Evolutionary conservation across 2,329 filamentous ascomycete species (phyloP).

Genomic region (Westerdykella ornata): DNA sequence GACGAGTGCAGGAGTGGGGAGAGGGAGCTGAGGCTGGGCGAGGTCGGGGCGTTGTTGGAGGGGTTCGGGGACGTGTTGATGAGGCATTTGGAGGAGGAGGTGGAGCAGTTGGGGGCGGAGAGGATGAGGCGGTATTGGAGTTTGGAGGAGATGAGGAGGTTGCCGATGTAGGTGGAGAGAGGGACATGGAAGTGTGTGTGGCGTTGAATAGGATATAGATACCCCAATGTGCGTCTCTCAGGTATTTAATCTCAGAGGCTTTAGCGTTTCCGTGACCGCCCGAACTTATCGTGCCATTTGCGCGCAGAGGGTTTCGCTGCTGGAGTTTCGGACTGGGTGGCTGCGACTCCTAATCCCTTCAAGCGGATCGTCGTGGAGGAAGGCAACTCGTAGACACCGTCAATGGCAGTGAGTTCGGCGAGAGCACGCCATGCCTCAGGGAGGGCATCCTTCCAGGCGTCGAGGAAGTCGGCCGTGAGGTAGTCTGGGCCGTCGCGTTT

Average conservation of each 20-base stretch:
- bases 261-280: constrained; percentile 26
- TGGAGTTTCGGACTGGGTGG: constrained; percentile 4
- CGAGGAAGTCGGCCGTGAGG: constrained; percentile 31
- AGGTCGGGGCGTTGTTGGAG: constrained; percentile 68
- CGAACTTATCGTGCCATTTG: constrained; percentile 39
- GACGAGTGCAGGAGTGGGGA: constrained; percentile 56
- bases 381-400: constrained; percentile 29
- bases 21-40: constrained; percentile 49
- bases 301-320: constrained; percentile 14
- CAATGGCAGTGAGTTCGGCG: constrained; percentile 27
- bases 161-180: constrained; percentile 54
- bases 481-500: constrained; percentile 18
- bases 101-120: constrained; percentile 68
- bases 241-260: not conserved
- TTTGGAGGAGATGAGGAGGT: constrained; percentile 61
- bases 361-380: constrained; percentile 27
- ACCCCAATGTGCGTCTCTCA: not conserved
- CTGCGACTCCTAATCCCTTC: constrained; percentile 11
- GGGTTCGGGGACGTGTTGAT: constrained; percentile 71
- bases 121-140: constrained; percentile 85
- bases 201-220: not conserved
- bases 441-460: constrained; percentile 34
- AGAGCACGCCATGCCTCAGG: constrained; percentile 35
- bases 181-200: not conserved
- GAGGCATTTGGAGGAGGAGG: constrained; percentile 79